Evolutionary conservation across 805 yeast genomes (phyloP).

Genomic region (Metschnikowia henanensis): DNA sequence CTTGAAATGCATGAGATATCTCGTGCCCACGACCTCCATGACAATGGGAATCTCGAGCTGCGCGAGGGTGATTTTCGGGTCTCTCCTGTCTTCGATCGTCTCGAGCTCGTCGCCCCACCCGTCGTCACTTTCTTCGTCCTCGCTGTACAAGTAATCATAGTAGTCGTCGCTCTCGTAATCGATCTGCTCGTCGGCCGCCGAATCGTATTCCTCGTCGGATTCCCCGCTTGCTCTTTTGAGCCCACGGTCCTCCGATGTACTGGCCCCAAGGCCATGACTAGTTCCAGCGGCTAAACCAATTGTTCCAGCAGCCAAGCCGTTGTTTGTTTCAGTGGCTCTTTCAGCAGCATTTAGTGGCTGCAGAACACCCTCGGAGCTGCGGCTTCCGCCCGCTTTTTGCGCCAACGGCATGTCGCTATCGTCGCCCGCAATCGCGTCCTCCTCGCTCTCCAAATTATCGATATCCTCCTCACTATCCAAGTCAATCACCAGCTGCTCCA

Average conservation of each 20-base stretch:
- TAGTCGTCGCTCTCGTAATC: neutral
- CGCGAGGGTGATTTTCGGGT: neutral
- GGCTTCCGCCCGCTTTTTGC: too few species aligned
- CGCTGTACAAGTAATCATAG: neutral
- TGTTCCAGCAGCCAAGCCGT: too few species aligned
- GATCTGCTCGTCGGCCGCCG: neutral
- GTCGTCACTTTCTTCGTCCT: neutral
- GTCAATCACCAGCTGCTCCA: conserved; percentile 13
- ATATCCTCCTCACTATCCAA: conserved; percentile 27
- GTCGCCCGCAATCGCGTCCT: neutral
- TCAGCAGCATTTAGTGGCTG: too few species aligned
- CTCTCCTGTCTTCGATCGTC: neutral
- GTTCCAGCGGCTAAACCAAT: too few species aligned
- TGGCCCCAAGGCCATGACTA: too few species aligned
- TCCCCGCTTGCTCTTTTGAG: neutral
- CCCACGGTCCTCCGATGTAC: too few species aligned
- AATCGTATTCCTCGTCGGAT: neutral
- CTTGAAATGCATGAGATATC: neutral
- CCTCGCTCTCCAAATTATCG: conserved; percentile 26
- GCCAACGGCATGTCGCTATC: neutral
- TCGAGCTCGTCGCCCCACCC: neutral
- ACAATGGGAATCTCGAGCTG: neutral
- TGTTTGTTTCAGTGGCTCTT: too few species aligned
- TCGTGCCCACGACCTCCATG: conserved; percentile 1
- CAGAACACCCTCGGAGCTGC: too few species aligned